phyloP scores from a whole-genome alignment of 805 yeast genomes.

The Phaffomyces antillensis region DNA sequence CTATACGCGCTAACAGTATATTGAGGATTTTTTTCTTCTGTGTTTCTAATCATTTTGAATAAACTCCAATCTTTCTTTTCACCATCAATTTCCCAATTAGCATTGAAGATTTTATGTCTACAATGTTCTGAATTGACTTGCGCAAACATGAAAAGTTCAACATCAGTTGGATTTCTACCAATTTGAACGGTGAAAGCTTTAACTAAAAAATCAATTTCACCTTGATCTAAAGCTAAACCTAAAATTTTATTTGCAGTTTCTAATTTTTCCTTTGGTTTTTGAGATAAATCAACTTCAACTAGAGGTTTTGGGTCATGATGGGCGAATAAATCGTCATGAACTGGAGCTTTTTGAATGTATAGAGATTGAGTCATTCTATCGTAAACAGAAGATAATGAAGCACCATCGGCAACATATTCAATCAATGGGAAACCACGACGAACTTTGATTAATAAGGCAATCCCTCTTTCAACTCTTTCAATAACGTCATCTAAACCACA shows the following conservation, averaged over 20 bases:
- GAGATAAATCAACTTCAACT: conserved; percentile 60
- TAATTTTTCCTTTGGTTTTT: conserved; percentile 46
- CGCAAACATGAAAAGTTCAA: conserved; percentile 97
- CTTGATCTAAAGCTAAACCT: conserved; percentile 91
- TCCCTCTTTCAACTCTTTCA: conserved; percentile 87
- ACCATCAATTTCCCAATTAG: conserved; percentile 95
- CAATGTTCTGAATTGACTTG: conserved; percentile 99
- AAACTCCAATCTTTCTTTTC: conserved; percentile 63
- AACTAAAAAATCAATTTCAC: conserved; percentile 85
- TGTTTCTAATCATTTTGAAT: conserved; percentile 93
- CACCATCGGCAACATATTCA: conserved; percentile 45
- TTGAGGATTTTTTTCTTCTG: conserved; percentile 74
- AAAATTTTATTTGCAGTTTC: conserved; percentile 70
- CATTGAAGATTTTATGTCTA: conserved; percentile 97
- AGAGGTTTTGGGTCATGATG: conserved; percentile 79
- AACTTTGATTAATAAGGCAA: conserved; percentile 64
- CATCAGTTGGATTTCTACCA: conserved; percentile 93
- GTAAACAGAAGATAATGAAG: conserved; percentile 62
- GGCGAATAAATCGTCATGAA: conserved; percentile 63
- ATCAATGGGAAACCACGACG: conserved; percentile 64
- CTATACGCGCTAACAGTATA: conserved; percentile 90
- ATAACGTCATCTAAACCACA: conserved; percentile 72
- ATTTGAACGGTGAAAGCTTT: conserved; percentile 70
- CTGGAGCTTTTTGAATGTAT: conserved; percentile 55
- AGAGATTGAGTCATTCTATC: conserved; percentile 93